Conservation (phyloP, 768 basidiomycete species). For the Naganishia vishniacii region DNA sequence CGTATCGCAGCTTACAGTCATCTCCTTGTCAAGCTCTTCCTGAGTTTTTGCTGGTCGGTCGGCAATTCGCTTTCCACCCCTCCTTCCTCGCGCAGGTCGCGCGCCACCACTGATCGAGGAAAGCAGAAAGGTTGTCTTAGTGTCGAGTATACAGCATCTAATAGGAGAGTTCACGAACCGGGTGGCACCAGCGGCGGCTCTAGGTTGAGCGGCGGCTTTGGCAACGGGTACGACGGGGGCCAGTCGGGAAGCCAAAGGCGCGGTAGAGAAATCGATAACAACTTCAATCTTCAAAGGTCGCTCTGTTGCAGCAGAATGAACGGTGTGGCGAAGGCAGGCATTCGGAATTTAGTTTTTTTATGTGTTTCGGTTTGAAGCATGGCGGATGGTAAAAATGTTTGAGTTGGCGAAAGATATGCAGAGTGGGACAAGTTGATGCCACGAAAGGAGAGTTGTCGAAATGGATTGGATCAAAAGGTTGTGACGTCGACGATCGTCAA, state of each 20-base stretch:
- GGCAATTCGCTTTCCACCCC: slow-evolving; percentile 53
- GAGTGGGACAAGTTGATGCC: no score
- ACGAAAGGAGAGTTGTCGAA: no score
- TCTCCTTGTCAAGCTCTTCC: slow-evolving; percentile 93
- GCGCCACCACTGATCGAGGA: slow-evolving; percentile 30
- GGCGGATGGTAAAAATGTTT: not conserved
- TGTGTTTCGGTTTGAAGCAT: not conserved
- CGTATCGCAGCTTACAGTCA: slow-evolving; percentile 66
- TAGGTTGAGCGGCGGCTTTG: slow-evolving; percentile 42
- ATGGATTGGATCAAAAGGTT: no score
- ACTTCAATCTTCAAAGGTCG: slow-evolving; percentile 99
- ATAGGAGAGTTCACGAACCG: no score
- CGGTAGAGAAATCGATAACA: slow-evolving; percentile 72
- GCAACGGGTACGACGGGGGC: slow-evolving; percentile 57
- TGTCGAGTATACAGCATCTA: no score
- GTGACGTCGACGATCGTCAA: not conserved
- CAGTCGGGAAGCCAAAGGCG: slow-evolving; percentile 75
- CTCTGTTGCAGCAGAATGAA: slow-evolving; percentile 54
- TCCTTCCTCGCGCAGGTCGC: slow-evolving; percentile 35
- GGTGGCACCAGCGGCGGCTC: slow-evolving; percentile 26
- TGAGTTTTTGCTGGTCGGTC: slow-evolving; percentile 71
- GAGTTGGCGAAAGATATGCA: not conserved
- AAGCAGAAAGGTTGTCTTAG: not conserved
- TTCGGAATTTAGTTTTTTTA: not conserved
- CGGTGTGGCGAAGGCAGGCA: not conserved